phyloP scores from a whole-genome alignment of 441 rosid genomes.

The Omphalea diandra region DNA sequence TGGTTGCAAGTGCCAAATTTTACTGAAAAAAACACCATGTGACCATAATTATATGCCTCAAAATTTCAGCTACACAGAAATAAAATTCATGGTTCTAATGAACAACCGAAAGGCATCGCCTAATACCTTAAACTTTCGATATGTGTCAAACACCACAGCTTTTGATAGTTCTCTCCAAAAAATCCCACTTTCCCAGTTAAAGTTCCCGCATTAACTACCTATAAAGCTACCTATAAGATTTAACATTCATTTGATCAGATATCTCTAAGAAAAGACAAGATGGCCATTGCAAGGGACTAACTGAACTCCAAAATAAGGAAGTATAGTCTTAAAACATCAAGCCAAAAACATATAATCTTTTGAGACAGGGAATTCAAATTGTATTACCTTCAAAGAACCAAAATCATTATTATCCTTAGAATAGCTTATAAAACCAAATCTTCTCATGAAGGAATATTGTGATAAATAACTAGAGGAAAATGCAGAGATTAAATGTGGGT shows the following conservation, averaged over 20 bases:
- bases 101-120: conserved; percentile 4
- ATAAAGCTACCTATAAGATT: too few species aligned
- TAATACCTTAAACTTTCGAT: conserved; percentile 85
- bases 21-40: background rate
- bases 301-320: background rate
- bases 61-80: background rate
- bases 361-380: background rate
- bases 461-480: background rate
- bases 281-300: background rate
- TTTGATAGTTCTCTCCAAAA: conserved; percentile 58
- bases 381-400: background rate
- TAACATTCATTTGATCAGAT: conserved; percentile 9
- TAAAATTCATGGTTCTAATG: background rate
- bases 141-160: conserved; percentile 94
- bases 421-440: background rate
- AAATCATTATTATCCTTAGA: background rate
- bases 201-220: conserved; percentile 93
- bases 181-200: conserved; percentile 84
- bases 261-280: background rate
- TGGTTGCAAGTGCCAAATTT: background rate
- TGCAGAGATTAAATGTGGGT: background rate
- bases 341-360: background rate
- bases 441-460: background rate
- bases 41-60: background rate
- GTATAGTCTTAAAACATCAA: background rate